phyloP scores from a whole-genome alignment of 768 basidiomycete genomes.

The Mycena olivaceomarginata region DNA sequence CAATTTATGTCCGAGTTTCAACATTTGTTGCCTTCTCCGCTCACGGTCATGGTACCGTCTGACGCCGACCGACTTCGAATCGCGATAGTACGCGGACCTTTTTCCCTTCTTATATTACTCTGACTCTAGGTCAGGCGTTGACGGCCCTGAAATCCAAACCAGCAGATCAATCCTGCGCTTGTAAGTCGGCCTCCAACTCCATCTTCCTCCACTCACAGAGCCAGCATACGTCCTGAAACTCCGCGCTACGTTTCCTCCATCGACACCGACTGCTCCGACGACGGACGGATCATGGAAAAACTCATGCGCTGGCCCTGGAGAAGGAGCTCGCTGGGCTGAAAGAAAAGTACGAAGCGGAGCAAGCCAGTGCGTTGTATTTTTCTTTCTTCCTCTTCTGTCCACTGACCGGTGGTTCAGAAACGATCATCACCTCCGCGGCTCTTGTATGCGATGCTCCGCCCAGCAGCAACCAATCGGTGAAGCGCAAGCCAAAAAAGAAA shows the following conservation, averaged over 20 bases:
- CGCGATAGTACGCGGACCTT: slow-evolving; percentile 57
- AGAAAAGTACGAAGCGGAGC: slow-evolving; percentile 62
- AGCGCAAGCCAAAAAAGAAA: slow-evolving; percentile 46
- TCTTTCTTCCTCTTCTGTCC: slow-evolving; percentile 28
- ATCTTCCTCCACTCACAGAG: slow-evolving; percentile 3
- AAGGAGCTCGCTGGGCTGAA: slow-evolving; percentile 59
- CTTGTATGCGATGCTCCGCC: slow-evolving; percentile 26
- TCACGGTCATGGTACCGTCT: slow-evolving; percentile 25
- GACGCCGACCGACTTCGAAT: slow-evolving; percentile 62
- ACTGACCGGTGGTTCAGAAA: slow-evolving; percentile 49
- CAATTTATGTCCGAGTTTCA: slow-evolving; percentile 14
- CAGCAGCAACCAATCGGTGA: slow-evolving; percentile 33
- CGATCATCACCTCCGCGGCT: slow-evolving; percentile 46
- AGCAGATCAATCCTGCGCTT: slow-evolving; percentile 58
- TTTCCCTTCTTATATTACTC: background rate
- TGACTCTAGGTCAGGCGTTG: slow-evolving; percentile 61
- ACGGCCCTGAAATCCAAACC: slow-evolving; percentile 68
- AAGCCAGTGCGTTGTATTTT: slow-evolving; percentile 59
- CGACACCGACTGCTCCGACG: slow-evolving; percentile 14
- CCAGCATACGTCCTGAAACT: slow-evolving; percentile 36
- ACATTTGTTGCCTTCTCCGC: background rate
- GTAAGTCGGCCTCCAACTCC: slow-evolving; percentile 52
- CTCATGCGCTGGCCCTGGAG: slow-evolving; percentile 35
- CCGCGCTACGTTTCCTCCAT: slow-evolving; percentile 29
- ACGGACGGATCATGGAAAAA: slow-evolving; percentile 37